phyloP scores from a whole-genome alignment of 805 yeast species.

The Crinitomyces ghanaensis region DNA sequence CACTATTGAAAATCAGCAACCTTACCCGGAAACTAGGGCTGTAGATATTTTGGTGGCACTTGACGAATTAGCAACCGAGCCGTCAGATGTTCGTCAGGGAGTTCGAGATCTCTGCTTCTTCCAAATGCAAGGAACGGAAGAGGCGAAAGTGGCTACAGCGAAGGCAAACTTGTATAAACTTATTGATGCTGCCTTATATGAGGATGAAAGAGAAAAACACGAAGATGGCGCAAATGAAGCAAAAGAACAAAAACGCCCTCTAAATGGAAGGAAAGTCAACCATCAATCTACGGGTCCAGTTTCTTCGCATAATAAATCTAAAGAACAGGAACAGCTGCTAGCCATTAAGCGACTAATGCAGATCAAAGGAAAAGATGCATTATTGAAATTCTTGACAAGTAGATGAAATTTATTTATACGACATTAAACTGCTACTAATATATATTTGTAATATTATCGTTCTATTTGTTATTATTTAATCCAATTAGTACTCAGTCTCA shows the following conservation, averaged over 20 bases:
- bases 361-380: slow-evolving; percentile 55
- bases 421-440: too few species aligned
- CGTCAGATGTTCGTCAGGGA: slow-evolving; percentile 21
- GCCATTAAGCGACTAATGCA: slow-evolving; percentile 51
- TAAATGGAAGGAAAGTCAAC: slow-evolving; percentile 17
- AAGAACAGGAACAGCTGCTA: slow-evolving; percentile 41
- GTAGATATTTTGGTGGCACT: slow-evolving; percentile 29
- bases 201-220: slow-evolving; percentile 27
- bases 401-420: too few species aligned
- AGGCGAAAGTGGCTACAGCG: slow-evolving; percentile 24
- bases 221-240: slow-evolving; percentile 3
- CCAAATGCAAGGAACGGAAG: slow-evolving; percentile 24
- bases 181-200: slow-evolving; percentile 28
- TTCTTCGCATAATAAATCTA: too few species aligned
- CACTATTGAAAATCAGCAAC: slow-evolving; percentile 25
- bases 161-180: slow-evolving; percentile 18
- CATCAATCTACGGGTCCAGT: too few species aligned
- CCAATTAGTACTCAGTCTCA: too few species aligned
- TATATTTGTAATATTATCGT: too few species aligned
- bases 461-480: too few species aligned
- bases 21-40: slow-evolving; percentile 22
- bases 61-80: slow-evolving; percentile 21
- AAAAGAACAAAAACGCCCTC: slow-evolving; percentile 6
- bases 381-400: slow-evolving; percentile 53
- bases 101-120: slow-evolving; percentile 28